Evolutionary conservation across 202 grass and related monocot genomes (phyloP).

Genomic region (Schoenoplectus tabernaemontani): DNA sequence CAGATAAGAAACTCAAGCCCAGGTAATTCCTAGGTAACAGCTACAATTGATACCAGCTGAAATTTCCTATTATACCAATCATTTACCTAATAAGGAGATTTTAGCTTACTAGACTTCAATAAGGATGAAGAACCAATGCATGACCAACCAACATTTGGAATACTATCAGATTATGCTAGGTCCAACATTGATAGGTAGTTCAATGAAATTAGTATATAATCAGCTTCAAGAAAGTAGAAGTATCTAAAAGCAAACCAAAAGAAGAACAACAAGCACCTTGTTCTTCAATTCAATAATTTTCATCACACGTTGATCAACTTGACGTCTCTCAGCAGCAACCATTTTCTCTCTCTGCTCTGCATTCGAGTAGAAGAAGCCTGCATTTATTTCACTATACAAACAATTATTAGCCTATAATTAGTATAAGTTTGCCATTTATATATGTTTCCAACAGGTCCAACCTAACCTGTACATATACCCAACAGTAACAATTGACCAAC

Average conservation of each 20-base stretch:
- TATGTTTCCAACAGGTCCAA: neutral
- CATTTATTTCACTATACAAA: constrained; percentile 89
- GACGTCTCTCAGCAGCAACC: constrained; percentile 78
- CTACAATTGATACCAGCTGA: neutral
- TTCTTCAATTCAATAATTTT: constrained; percentile 95
- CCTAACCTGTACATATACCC: neutral
- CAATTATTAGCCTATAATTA: neutral
- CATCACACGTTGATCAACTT: constrained; percentile 93
- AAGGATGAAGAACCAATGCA: neutral
- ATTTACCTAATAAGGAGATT: neutral
- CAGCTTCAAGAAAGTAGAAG: neutral
- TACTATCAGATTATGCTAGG: neutral
- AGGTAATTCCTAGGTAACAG: neutral
- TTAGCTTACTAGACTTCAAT: neutral
- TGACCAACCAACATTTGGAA: neutral
- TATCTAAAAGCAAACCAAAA: constrained; percentile 11
- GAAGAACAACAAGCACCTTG: constrained; percentile 34
- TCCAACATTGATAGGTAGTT: neutral
- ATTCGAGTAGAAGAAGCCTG: constrained; percentile 95
- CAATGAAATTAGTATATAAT: neutral
- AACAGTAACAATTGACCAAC: neutral
- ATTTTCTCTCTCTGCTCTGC: constrained; percentile 98
- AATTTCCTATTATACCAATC: neutral
- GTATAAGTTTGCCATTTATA: neutral
- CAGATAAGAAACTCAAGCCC: neutral